Percentiles rank a stretch among this genome's conserved stretches.
These are phyloP conservation scores for Lotmaria passim DNA, from an alignment of 208 protist genomes.

Conservation along the genomic window DNA sequence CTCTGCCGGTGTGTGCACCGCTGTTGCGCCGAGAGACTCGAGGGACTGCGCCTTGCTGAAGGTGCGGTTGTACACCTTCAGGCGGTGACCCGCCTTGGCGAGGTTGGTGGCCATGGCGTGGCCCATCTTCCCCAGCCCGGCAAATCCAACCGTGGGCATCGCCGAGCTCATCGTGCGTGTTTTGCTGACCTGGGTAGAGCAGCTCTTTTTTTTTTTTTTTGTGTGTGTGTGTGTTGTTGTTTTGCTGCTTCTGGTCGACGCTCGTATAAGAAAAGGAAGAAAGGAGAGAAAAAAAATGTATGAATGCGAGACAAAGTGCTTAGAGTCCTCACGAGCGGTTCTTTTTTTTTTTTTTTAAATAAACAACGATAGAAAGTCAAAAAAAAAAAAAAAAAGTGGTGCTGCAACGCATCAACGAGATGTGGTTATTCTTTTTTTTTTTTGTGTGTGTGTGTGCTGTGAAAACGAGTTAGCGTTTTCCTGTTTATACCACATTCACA, in stretches of 20 bases:
- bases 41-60: conserved; percentile 20
- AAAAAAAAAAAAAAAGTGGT: too few relatives aligned
- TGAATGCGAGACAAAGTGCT: too few relatives aligned
- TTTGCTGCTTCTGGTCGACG: background rate
- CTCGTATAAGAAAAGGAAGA: background rate
- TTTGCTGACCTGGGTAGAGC: background rate
- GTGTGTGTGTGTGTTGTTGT: background rate
- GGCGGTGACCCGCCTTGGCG: conserved; percentile 12
- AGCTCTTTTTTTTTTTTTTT: background rate
- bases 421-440: too few relatives aligned
- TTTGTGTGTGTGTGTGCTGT: too few relatives aligned
- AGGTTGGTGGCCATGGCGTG: conserved; percentile 31
- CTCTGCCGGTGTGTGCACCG: conserved; percentile 13
- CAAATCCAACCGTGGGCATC: conserved; percentile 22
- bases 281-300: too few relatives aligned
- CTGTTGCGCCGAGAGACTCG: conserved; percentile 15
- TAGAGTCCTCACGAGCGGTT: too few relatives aligned
- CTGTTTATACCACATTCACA: too few relatives aligned
- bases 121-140: conserved; percentile 45
- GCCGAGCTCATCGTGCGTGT: background rate
- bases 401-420: too few relatives aligned
- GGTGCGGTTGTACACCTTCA: conserved; percentile 47
- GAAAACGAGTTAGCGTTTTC: too few relatives aligned
- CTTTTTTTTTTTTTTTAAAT: too few relatives aligned
- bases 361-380: too few relatives aligned